Percentiles rank a stretch among this genome's conserved stretches.
These are phyloP conservation scores for Stenocarpella maydis DNA, from an alignment of 2,329 filamentous ascomycete genomes.

Conservation along the genomic window DNA sequence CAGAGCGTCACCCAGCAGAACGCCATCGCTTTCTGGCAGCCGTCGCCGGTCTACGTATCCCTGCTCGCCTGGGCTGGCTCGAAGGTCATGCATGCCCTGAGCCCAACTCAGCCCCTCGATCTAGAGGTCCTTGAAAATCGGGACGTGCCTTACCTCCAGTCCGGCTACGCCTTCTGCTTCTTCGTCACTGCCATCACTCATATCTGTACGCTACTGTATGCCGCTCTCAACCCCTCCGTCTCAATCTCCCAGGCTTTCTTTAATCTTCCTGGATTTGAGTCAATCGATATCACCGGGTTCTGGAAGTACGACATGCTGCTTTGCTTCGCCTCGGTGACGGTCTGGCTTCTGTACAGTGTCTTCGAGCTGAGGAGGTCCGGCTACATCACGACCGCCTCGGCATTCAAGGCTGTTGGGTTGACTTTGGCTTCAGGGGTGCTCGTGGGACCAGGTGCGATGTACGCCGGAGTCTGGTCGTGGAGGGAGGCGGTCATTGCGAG, in stretches of 20 bases:
- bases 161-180: constrained; percentile 17
- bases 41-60: constrained; percentile 32
- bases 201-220: not conserved
- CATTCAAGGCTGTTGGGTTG: not conserved
- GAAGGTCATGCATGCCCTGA: not conserved
- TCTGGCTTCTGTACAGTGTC: constrained; percentile 10
- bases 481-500: constrained; percentile 25
- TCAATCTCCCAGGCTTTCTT: not conserved
- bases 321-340: not conserved
- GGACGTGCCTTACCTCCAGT: not conserved
- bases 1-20: constrained; percentile 29
- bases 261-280: not conserved
- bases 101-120: not conserved
- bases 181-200: not conserved
- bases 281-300: not conserved
- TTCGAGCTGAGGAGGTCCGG: constrained; percentile 4
- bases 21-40: constrained; percentile 35
- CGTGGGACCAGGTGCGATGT: constrained; percentile 4
- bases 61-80: constrained; percentile 19
- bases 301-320: constrained; percentile 20
- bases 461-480: constrained; percentile 16
- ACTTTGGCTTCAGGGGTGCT: not conserved
- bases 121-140: constrained; percentile 3
- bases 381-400: not conserved
- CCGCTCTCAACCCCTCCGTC: not conserved